Base-by-base conservation (phyloP, 768 basidiomycete species). In the Mycena belliarum region DNA sequence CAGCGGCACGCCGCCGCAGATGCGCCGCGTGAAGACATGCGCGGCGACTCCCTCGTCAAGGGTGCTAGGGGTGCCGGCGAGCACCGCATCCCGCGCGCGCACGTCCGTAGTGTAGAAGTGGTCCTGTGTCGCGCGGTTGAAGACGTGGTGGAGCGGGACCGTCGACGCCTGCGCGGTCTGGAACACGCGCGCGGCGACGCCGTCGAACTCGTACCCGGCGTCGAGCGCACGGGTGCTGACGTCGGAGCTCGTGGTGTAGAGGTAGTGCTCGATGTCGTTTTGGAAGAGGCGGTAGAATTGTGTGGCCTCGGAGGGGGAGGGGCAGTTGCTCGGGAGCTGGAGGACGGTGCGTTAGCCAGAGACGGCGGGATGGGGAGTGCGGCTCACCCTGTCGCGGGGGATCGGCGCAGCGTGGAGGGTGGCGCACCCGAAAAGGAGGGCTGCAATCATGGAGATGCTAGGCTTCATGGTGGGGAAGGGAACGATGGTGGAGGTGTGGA, bases 71-170 rank as follows among this genome's bases (percentile, higher is more conserved):
- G 32, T 45, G 18, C n/a, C 15, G 1, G 5, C 40, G 10, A 55
- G 47, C 2, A 24, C 25, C 15, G 23, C 44, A 16, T 60, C 54
- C 38, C 55, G 60, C 25, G 48, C 54, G 32, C 26, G 32, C n/a
- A 6, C 6, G 42, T 49, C 24, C 38, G 24, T 26, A 15, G 45
- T 28, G 18, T 46, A 46, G 45, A 32, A 46, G 15, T 20, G 41
- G 32, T 33, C 25, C n/a, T 35, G 33, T 4, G 60, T 57, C 18
- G 15, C 18, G 14, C 24, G n/a, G 32, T 57, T 40, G 11, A 20
- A 44, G 18, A 57, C n/a, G 41, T 57, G 60, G 47, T 61, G 53
- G 25, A 61, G 25, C 0, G 60, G 55, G 16, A 56, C 55, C 9
- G 55, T 57, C 26, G 46, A 43, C 11, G 46, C 25, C 10, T 42